Evolutionary conservation across 164 flowering plant genomes (phyloP).

Genomic region (Santalum album): DNA sequence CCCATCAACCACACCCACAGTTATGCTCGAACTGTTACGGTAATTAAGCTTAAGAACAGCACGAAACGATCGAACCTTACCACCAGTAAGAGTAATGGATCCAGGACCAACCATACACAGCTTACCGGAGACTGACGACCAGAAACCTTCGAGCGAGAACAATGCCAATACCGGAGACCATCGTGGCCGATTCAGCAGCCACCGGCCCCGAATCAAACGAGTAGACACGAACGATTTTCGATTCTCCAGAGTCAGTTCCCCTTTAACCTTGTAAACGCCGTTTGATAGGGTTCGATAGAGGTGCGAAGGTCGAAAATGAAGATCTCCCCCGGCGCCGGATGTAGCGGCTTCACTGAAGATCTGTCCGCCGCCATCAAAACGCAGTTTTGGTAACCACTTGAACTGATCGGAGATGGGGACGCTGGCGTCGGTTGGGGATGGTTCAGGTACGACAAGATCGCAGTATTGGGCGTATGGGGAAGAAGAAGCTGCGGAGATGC

Average conservation of each 20-base stretch:
- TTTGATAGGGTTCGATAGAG: neutral
- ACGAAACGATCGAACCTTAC: constrained; percentile 5
- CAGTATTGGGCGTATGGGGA: constrained; percentile 15
- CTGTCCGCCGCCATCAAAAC: constrained; percentile 18
- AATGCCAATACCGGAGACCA: neutral
- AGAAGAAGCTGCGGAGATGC: neutral
- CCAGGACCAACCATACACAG: constrained; percentile 36
- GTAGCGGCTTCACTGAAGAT: constrained; percentile 3
- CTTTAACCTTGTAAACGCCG: constrained; percentile 8
- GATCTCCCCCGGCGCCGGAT: neutral
- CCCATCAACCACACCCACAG: constrained; percentile 24
- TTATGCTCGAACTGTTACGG: constrained; percentile 11
- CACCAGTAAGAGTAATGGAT: neutral
- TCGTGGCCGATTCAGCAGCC: too few species aligned
- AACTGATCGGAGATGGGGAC: neutral
- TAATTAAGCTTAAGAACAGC: constrained; percentile 26
- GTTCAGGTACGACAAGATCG: constrained; percentile 13
- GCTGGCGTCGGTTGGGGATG: neutral
- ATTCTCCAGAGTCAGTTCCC: constrained; percentile 2
- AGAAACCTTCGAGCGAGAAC: constrained; percentile 26
- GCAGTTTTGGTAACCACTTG: constrained; percentile 3
- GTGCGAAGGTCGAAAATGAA: neutral
- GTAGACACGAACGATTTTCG: too few species aligned
- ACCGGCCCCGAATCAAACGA: too few species aligned
- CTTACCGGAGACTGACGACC: constrained; percentile 25